Base-by-base conservation (phyloP, 495 filamentous ascomycete species). In the Aspergillus campestris region DNA sequence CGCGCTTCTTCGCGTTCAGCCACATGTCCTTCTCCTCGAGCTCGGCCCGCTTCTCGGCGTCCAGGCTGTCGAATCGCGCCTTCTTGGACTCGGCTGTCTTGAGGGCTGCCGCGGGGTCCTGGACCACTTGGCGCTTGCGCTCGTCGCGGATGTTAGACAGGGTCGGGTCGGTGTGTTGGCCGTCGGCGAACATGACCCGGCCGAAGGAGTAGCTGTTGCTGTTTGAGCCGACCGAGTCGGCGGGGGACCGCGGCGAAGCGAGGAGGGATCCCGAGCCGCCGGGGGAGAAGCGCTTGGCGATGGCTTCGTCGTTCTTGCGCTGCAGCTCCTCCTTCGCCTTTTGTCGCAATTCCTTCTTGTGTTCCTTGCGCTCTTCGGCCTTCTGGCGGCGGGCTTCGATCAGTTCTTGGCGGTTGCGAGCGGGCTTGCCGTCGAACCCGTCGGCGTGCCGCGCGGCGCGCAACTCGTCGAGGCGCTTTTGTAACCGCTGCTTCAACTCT, bases 21-120 rank as follows among this genome's bases (percentile, higher is more conserved):
- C 92, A 98, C 40, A 80, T 64, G 57, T 98, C 91, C 69, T 96
- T 96, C 66, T 96, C 89, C 48, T 86, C 79, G 14, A 97, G 78
- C 43, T 92, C 84, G 39, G 80, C 83, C 34, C 81, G 84, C 67
- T 95, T 91, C 49, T 80, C 75, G 3, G 81, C 78, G 49, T 86
- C 80, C 64, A 95, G 77, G 29, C 66, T 72, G 29, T 74, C 75
- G 31, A 96, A 55, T 34, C 88, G 80, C 62, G 64, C 84, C 75
- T 74, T 85, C 76, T 71, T 86, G 65, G 78, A 88, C 74, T 71
- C 79, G 44, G 65, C 89, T 60, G 62, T 73, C 65, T 76, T 73
- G 33, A 71, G 89, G 53, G 70, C 86, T 63, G 87, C 84, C 49
- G 82, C 82, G 8, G 88, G 73, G 58, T 98, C 92, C 42, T 79